Base-by-base conservation (phyloP, 2,329 filamentous ascomycete genomes). In the Pseudodiploospora longispora region DNA sequence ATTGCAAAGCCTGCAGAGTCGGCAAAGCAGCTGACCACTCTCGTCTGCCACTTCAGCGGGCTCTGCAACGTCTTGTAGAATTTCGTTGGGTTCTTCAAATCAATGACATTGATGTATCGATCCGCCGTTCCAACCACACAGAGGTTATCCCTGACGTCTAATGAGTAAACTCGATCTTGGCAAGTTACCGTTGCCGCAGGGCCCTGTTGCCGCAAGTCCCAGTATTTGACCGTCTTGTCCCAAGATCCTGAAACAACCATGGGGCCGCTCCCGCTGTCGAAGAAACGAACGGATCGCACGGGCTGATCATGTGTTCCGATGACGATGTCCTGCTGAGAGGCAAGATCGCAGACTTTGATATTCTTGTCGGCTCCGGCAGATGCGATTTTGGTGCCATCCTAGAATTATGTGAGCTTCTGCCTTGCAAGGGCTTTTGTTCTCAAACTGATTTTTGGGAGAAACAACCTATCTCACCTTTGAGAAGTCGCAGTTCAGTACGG, bases 21-120 rank as follows among this genome's bases (percentile, higher is more conserved):
- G 10, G 83, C 82, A 64, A 98, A 98, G 71, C 91, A 97, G 69
- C 85, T 93, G 41, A 97, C 87, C 9, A 94, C 88, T 47, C 91
- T 76, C 2, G 93, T 98, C 74, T 98, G 93, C 88, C 90, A 98
- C 70, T 98, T 98, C 37, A 98, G 76, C 3, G 93, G 93, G 59
- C 88, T 95, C 68, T 95, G 88, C 41, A 96, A 77, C 7, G 87
- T 91, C 76, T 98, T 98, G 78, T 95, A 96, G 66, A 96, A 88
- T 57, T 87, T 88, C 42, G 79, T 80, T 4, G 93, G 93, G 49
- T 94, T 83, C 60, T 85, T 83, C 44, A 98, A 78, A 67, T 95
- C 89, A 68, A 98, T 75, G 50, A 98, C 84, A 64, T 97, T 90
- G 73, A 98, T 95, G 67, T 94, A 95, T 48, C 93, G 82, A 61